Evolutionary conservation across 192 early-diverging fungal genomes (phyloP).

Genomic region (Borealophlyctis nickersoniae): DNA sequence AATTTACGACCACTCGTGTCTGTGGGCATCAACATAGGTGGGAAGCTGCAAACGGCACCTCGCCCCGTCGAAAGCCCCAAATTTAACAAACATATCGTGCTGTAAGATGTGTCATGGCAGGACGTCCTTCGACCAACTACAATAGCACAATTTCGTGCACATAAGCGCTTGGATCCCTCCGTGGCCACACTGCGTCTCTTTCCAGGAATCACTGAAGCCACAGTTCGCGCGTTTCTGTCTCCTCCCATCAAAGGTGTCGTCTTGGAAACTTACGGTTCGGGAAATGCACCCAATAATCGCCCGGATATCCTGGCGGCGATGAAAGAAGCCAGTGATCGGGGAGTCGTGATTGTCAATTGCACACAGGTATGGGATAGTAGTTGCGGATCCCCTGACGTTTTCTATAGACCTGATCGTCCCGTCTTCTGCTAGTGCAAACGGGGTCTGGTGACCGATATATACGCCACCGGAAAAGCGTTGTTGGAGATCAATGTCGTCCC

Average conservation of each 20-base stretch:
- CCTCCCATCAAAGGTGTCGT: constrained; percentile 88
- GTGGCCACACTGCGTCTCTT: constrained; percentile 89
- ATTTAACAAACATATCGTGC: neutral
- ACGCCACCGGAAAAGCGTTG: constrained; percentile 86
- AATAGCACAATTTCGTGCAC: constrained; percentile 78
- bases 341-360: constrained; percentile 96
- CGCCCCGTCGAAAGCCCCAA: neutral
- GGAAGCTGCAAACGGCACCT: neutral
- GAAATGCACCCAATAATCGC: constrained; percentile 91
- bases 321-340: constrained; percentile 81
- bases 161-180: constrained; percentile 80
- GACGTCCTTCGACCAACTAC: constrained; percentile 80
- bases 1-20: constrained; percentile 85
- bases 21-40: constrained; percentile 95
- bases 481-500: constrained; percentile 77
- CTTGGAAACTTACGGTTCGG: constrained; percentile 94
- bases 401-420: too few species aligned
- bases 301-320: constrained; percentile 80
- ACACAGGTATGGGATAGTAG: constrained; percentile 66
- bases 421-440: constrained; percentile 52
- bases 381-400: too few species aligned
- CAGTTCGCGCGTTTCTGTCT: constrained; percentile 81
- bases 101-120: constrained; percentile 82
- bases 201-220: constrained; percentile 87
- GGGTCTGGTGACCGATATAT: constrained; percentile 85